Conservation (phyloP, 352 stramenopile genomes). For the Globisporangium heterothallicum region DNA sequence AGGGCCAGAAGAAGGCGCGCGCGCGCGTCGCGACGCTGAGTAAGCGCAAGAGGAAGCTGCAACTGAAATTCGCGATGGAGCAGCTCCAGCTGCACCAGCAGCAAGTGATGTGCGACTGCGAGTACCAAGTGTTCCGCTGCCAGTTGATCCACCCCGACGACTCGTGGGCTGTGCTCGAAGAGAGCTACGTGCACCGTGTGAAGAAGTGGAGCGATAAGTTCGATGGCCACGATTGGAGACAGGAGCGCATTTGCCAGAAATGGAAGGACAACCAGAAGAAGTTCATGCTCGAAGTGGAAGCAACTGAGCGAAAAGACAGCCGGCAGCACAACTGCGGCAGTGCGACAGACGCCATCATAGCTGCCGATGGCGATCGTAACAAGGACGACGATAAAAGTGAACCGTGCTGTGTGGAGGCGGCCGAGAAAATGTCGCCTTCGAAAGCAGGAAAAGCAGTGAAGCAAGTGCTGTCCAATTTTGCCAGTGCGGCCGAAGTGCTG, state of each 20-base stretch:
- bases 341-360: background rate
- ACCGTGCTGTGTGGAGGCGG: slow-evolving; percentile 1
- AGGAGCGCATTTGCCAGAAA: slow-evolving; percentile 55
- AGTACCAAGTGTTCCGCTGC: slow-evolving; percentile 41
- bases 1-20: background rate
- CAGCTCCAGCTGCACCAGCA: slow-evolving; percentile 10
- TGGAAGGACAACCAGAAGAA: slow-evolving; percentile 67
- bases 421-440: slow-evolving; percentile 18
- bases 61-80: slow-evolving; percentile 5
- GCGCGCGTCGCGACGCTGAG: background rate
- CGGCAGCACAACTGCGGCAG: background rate
- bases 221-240: slow-evolving; percentile 42
- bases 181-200: slow-evolving; percentile 24
- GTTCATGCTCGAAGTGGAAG: slow-evolving; percentile 19
- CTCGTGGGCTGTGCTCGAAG: slow-evolving; percentile 20
- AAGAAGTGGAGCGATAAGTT: slow-evolving; percentile 62
- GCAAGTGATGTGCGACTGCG: slow-evolving; percentile 35
- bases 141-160: slow-evolving; percentile 19
- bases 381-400: background rate
- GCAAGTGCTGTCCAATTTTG: slow-evolving; percentile 40
- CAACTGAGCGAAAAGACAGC: background rate
- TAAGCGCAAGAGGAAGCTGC: slow-evolving; percentile 6
- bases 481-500: slow-evolving; percentile 43
- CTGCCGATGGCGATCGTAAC: background rate
- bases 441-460: slow-evolving; percentile 35